phyloP scores from a whole-genome alignment of 495 filamentous ascomycete species.

The Podospora conica region DNA sequence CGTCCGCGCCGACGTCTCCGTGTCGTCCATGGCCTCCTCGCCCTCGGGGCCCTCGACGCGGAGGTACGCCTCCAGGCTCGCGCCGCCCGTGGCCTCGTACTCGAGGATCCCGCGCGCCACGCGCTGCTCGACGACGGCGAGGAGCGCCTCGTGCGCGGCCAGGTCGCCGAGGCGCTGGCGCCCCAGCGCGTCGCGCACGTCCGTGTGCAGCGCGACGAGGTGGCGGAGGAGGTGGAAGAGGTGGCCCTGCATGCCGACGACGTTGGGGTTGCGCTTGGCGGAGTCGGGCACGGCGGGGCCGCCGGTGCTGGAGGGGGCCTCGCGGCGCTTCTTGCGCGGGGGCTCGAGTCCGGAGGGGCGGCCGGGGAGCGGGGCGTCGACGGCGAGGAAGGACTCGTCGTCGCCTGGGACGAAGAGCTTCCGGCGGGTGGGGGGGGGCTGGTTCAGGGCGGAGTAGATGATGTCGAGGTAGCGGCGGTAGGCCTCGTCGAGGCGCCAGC shows the following conservation, averaged over 20 bases:
- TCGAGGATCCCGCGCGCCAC: slow-evolving; percentile 67
- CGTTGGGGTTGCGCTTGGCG: slow-evolving; percentile 38
- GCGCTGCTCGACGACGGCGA: slow-evolving; percentile 52
- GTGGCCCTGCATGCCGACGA: slow-evolving; percentile 82
- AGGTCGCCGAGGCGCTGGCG: slow-evolving; percentile 58
- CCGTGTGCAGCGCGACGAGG: slow-evolving; percentile 66
- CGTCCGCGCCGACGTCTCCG: slow-evolving; percentile 57
- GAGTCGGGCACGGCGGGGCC: background rate
- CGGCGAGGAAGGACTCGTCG: slow-evolving; percentile 32
- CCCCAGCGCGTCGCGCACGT: slow-evolving; percentile 78
- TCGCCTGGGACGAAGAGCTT: slow-evolving; percentile 73
- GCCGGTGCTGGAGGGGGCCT: background rate
- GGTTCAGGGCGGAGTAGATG: slow-evolving; percentile 66
- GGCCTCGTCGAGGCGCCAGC: slow-evolving; percentile 83
- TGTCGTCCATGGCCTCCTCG: slow-evolving; percentile 22
- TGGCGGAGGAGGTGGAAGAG: slow-evolving; percentile 86
- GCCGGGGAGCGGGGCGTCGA: background rate
- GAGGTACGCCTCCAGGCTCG: slow-evolving; percentile 46
- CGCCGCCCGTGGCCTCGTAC: slow-evolving; percentile 52
- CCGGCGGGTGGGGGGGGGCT: slow-evolving; percentile 53
- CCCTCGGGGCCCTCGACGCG: slow-evolving; percentile 13
- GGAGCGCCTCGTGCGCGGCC: slow-evolving; percentile 61
- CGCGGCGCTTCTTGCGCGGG: slow-evolving; percentile 56
- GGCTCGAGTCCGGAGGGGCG: slow-evolving; percentile 25
- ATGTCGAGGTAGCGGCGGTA: slow-evolving; percentile 87